phyloP scores from a whole-genome alignment of 352 stramenopile species.

The Pythium apleroticum region DNA sequence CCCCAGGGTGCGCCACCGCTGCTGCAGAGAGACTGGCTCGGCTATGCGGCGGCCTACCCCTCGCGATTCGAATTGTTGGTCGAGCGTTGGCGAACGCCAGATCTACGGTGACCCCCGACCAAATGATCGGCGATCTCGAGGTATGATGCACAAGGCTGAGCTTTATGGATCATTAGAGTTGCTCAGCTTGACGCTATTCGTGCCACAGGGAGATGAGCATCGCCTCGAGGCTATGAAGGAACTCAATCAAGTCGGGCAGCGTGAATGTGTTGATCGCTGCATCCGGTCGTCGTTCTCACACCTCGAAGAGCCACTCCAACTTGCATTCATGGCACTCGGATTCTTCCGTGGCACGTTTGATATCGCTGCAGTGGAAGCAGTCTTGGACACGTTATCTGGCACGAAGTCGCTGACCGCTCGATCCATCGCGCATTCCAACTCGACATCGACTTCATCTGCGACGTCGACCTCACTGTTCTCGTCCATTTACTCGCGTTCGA shows the following conservation, averaged over 20 bases:
- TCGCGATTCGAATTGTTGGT: constrained; percentile 76
- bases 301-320: constrained; percentile 54
- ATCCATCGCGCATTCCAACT: constrained; percentile 17
- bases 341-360: constrained; percentile 82
- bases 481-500: constrained; percentile 35
- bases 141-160: no score
- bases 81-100: constrained; percentile 70
- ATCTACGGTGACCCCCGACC: constrained; percentile 65
- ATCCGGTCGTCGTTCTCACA: constrained; percentile 83
- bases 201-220: constrained; percentile 69
- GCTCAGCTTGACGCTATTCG: no score
- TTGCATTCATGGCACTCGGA: constrained; percentile 80
- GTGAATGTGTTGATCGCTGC: constrained; percentile 77
- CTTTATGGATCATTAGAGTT: no score
- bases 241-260: constrained; percentile 74
- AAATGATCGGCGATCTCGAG: constrained; percentile 80
- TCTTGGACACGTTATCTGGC: constrained; percentile 33
- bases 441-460: constrained; percentile 23
- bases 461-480: constrained; percentile 35
- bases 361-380: constrained; percentile 58
- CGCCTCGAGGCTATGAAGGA: constrained; percentile 72
- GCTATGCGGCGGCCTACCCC: constrained; percentile 71
- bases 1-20: constrained; percentile 51
- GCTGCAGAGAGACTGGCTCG: constrained; percentile 57
- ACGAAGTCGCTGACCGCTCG: constrained; percentile 6